These are phyloP conservation scores for Pythium rishiriense DNA, from an alignment of 352 stramenopile species.

Conservation along the genomic window DNA sequence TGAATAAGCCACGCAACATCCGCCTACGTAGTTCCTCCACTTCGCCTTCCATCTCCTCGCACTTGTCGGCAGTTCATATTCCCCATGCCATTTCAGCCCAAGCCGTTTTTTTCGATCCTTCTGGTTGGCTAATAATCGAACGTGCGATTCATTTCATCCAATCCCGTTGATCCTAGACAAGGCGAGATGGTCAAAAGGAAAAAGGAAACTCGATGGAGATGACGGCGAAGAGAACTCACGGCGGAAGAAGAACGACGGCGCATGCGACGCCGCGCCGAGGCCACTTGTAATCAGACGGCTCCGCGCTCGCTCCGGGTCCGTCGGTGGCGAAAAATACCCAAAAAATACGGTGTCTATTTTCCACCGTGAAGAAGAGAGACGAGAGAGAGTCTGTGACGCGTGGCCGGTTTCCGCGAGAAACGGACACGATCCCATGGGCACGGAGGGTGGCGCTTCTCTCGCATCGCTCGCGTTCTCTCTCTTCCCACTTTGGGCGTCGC, in stretches of 20 bases:
- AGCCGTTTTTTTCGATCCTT: too few relatives aligned
- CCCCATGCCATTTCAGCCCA: too few relatives aligned
- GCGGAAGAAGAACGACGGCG: background rate
- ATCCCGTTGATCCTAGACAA: too few relatives aligned
- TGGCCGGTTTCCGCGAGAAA: constrained; percentile 7
- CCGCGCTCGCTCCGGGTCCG: background rate
- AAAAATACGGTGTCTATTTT: constrained; percentile 7
- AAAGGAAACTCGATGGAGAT: background rate
- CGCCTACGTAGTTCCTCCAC: too few relatives aligned
- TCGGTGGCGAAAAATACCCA: constrained; percentile 9
- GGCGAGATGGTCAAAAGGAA: background rate
- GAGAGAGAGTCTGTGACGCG: constrained; percentile 1
- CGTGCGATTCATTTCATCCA: too few relatives aligned
- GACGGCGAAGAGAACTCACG: background rate
- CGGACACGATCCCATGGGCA: constrained; percentile 11
- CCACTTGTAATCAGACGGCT: background rate
- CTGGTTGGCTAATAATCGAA: too few relatives aligned
- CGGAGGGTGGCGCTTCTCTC: background rate
- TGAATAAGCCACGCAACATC: too few relatives aligned
- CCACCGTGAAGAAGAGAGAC: background rate
- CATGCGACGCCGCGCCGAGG: background rate
- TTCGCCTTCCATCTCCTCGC: too few relatives aligned
- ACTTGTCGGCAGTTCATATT: too few relatives aligned
- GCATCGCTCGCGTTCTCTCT: background rate
- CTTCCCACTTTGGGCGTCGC: background rate